Evolutionary conservation across 1,284 basidiomycete genomes (phyloP).

Genomic region (Marasmius fiardii): DNA sequence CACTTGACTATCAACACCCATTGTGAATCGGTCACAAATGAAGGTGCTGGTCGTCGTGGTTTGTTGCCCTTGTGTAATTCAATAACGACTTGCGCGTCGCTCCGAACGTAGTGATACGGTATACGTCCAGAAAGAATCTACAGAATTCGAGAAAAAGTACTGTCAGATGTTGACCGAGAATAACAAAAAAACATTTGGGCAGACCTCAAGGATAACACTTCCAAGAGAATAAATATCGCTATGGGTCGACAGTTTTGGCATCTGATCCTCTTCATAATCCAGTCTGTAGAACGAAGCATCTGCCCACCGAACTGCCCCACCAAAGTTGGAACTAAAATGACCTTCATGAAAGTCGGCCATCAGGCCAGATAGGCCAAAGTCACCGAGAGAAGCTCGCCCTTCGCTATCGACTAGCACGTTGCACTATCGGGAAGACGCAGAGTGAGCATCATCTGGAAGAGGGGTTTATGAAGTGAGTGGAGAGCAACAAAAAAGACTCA

Average conservation of each 20-base stretch:
- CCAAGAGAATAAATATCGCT: slow-evolving; percentile 41
- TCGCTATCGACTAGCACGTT: slow-evolving; percentile 39
- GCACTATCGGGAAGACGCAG: slow-evolving; percentile 22
- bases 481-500: no score
- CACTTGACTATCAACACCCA: slow-evolving; percentile 37
- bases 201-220: slow-evolving; percentile 38
- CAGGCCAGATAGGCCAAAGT: slow-evolving; percentile 40
- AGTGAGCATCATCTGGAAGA: background rate
- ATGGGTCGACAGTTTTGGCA: slow-evolving; percentile 22
- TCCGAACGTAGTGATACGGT: slow-evolving; percentile 35
- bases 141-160: background rate
- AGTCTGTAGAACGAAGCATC: slow-evolving; percentile 28
- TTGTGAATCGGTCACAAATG: slow-evolving; percentile 34
- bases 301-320: slow-evolving; percentile 37
- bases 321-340: slow-evolving; percentile 26
- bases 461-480: background rate
- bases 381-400: slow-evolving; percentile 31
- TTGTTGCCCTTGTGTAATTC: slow-evolving; percentile 36
- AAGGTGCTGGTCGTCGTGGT: slow-evolving; percentile 34
- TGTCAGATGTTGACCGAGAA: background rate
- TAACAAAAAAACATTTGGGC: slow-evolving; percentile 3
- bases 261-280: slow-evolving; percentile 15
- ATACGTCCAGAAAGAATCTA: slow-evolving; percentile 37
- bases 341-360: slow-evolving; percentile 29
- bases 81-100: slow-evolving; percentile 39